A percentile compares a stretch with the other conserved stretches of the same genome.
phyloP scores from a whole-genome alignment of 2,329 filamentous ascomycete species.

The Penicillium polonicum region DNA sequence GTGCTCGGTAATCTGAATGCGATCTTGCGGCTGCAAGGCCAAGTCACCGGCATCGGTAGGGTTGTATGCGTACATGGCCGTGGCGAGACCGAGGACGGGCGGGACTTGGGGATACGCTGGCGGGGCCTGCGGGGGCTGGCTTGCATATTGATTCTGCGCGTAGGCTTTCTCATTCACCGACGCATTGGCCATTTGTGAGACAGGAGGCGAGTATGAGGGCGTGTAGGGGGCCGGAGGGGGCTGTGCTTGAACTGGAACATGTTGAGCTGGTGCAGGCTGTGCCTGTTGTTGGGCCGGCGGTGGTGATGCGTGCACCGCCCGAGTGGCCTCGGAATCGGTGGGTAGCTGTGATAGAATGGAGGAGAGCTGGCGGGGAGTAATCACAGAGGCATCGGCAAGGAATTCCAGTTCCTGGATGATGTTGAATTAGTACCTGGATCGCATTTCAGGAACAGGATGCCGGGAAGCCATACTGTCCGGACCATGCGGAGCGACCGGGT shows the following conservation, averaged over 20 bases:
- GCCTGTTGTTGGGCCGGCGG: conserved; percentile 31
- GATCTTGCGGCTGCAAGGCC: conserved; percentile 75
- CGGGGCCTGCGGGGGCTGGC: conserved; percentile 49
- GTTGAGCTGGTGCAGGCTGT: conserved; percentile 20
- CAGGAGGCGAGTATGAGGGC: conserved; percentile 42
- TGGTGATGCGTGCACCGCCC: conserved; percentile 20
- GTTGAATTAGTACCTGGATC: conserved; percentile 8
- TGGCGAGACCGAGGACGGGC: conserved; percentile 67
- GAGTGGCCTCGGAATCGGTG: conserved; percentile 35
- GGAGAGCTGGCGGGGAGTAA: conserved; percentile 72
- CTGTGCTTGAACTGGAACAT: conserved; percentile 22
- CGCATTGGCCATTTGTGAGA: conserved; percentile 39
- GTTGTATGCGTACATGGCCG: conserved; percentile 79
- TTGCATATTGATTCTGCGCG: conserved; percentile 26
- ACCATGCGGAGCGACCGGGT: conserved; percentile 85
- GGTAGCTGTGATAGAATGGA: conserved; percentile 74
- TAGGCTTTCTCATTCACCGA: conserved; percentile 45
- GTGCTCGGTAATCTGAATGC: conserved; percentile 78
- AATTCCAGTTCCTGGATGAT: conserved; percentile 76
- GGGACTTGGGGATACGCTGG: conserved; percentile 53
- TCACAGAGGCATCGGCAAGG: conserved; percentile 77
- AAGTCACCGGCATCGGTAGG: conserved; percentile 80
- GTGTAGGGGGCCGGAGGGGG: conserved; percentile 37
- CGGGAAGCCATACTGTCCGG: conserved; percentile 65
- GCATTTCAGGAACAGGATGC: conserved; percentile 5